Evolutionary conservation across 306 rosid genomes (phyloP).

Genomic region (Hylodesmum podocarpum): DNA sequence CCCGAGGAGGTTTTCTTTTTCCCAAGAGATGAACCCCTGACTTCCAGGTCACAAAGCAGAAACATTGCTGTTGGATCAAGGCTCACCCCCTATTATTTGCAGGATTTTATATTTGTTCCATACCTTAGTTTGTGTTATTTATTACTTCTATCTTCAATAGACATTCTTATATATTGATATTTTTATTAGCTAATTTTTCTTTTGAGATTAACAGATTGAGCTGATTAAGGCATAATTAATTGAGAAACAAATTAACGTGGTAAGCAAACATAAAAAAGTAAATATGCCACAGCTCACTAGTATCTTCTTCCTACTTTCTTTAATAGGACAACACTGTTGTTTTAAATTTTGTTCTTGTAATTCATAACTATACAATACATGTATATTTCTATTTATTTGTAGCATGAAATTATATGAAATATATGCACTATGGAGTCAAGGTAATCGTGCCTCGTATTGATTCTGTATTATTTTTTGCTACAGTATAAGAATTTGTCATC

Average conservation of each 20-base stretch:
- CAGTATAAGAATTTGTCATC: background rate
- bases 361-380: background rate
- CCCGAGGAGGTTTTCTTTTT: background rate
- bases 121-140: too few species aligned
- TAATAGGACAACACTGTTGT: background rate
- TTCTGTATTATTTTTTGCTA: background rate
- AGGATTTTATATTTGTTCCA: background rate
- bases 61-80: background rate
- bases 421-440: slow-evolving; percentile 19
- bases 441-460: background rate
- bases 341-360: slow-evolving; percentile 1
- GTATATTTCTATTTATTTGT: background rate
- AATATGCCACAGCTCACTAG: background rate
- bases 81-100: background rate
- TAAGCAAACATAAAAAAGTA: background rate
- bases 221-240: background rate
- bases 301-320: background rate
- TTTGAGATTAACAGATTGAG: background rate
- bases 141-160: background rate
- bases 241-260: background rate
- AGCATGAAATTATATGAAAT: slow-evolving; percentile 13
- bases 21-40: background rate
- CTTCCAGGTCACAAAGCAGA: background rate
- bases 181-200: slow-evolving; percentile 11
- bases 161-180: background rate